Percentiles rank a stretch among this genome's conserved stretches.
Evolutionary conservation across 225 moss, liverwort and hornwort species (phyloP).

Genomic region (Bryoerythrophyllum caledonicum): DNA sequence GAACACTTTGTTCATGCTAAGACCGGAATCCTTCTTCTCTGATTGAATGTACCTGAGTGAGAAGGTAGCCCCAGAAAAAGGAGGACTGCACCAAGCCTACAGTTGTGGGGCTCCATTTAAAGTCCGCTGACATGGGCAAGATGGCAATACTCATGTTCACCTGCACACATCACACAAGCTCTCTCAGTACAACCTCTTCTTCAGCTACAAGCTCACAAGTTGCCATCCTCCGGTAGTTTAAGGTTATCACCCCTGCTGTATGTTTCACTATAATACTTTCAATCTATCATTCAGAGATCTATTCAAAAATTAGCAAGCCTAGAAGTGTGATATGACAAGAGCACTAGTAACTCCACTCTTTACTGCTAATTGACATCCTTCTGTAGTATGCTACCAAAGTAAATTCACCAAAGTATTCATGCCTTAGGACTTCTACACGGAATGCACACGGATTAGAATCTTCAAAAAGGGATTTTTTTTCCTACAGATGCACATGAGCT

Average conservation of each 20-base stretch:
- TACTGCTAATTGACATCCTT: too few species aligned
- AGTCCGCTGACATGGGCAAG: constrained; percentile 91
- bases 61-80: constrained; percentile 99
- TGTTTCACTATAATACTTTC: background rate
- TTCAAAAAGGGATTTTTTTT: too few species aligned
- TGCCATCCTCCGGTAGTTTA: background rate
- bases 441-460: too few species aligned
- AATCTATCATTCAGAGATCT: background rate
- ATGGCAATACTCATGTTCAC: constrained; percentile 99
- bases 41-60: constrained; percentile 71
- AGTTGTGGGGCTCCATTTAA: constrained; percentile 78
- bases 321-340: background rate
- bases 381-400: too few species aligned
- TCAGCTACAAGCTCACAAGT: too few species aligned
- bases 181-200: background rate
- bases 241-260: background rate
- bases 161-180: constrained; percentile 31
- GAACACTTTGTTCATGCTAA: too few species aligned
- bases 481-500: background rate
- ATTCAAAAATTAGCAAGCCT: background rate
- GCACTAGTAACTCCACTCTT: background rate
- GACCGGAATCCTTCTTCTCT: too few species aligned
- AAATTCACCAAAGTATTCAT: too few species aligned
- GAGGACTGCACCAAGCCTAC: constrained; percentile 97
- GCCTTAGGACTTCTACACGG: too few species aligned